phyloP scores from a whole-genome alignment of 2,329 filamentous ascomycete species.

The Hymenoscyphus infarciens region DNA sequence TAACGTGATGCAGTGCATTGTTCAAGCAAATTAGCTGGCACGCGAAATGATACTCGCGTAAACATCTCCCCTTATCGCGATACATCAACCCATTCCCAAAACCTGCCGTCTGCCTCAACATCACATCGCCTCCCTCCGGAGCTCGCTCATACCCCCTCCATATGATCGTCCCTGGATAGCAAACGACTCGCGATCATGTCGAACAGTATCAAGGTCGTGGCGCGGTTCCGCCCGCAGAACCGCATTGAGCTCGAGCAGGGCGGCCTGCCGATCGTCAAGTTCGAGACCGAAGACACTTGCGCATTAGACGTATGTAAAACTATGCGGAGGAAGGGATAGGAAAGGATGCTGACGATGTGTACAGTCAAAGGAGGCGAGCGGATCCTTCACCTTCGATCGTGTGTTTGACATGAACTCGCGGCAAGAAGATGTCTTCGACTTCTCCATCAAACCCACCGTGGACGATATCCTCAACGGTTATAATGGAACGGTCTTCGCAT shows the following conservation, averaged over 20 bases:
- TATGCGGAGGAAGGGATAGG: not conserved
- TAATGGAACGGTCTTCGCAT: conserved; percentile 98
- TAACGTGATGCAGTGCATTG: conserved; percentile 23
- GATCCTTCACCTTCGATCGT: conserved; percentile 93
- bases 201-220: conserved; percentile 81
- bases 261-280: conserved; percentile 86
- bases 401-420: conserved; percentile 92
- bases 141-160: conserved; percentile 9
- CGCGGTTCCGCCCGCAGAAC: conserved; percentile 97
- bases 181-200: conserved; percentile 34
- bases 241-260: conserved; percentile 85
- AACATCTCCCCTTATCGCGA: conserved; percentile 33
- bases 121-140: not conserved
- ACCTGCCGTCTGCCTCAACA: conserved; percentile 8
- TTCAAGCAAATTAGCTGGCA: conserved; percentile 23
- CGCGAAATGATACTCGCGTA: conserved; percentile 30
- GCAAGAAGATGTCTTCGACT: conserved; percentile 95
- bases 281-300: conserved; percentile 87
- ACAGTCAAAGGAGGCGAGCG: conserved; percentile 77
- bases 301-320: conserved; percentile 65
- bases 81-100: conserved; percentile 9
- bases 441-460: conserved; percentile 91
- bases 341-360: conserved; percentile 31
- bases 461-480: conserved; percentile 98
- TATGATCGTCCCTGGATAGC: conserved; percentile 33